Percentiles rank a stretch among this genome's conserved stretches.
phyloP scores from a whole-genome alignment of 177 flowering plant genomes.

The Vitis hybrid region DNA sequence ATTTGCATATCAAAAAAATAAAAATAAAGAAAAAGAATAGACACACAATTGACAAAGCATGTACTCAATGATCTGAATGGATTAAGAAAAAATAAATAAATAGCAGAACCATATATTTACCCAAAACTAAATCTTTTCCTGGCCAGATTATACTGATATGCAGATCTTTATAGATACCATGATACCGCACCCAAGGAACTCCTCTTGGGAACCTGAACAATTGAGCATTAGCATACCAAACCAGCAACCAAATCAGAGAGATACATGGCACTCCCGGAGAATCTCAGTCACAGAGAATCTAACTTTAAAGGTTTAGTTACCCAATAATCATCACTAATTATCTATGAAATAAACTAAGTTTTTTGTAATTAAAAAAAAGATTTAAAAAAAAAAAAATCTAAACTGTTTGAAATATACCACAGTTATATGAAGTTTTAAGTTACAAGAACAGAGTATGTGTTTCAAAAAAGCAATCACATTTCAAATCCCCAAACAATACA shows the following conservation, averaged over 20 bases:
- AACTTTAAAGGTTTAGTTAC: no score
- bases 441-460: no score
- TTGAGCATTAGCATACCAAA: slow-evolving; percentile 3
- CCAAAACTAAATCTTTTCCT: slow-evolving; percentile 77
- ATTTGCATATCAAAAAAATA: no score
- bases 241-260: background rate
- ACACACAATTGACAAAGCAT: background rate
- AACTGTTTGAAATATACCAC: no score
- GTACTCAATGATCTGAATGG: background rate
- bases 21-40: no score
- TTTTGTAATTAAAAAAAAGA: no score
- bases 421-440: no score
- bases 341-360: no score
- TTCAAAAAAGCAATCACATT: no score
- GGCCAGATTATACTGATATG: slow-evolving; percentile 75
- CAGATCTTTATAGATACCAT: slow-evolving; percentile 74
- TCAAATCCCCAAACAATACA: no score
- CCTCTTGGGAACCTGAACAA: slow-evolving; percentile 83
- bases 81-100: background rate
- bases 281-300: background rate
- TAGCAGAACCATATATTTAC: slow-evolving; percentile 33
- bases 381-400: no score
- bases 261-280: background rate
- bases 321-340: no score
- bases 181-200: slow-evolving; percentile 92